These are phyloP conservation scores for Lantana camara DNA, from an alignment of 257 asterid species.

Conservation along the genomic window DNA sequence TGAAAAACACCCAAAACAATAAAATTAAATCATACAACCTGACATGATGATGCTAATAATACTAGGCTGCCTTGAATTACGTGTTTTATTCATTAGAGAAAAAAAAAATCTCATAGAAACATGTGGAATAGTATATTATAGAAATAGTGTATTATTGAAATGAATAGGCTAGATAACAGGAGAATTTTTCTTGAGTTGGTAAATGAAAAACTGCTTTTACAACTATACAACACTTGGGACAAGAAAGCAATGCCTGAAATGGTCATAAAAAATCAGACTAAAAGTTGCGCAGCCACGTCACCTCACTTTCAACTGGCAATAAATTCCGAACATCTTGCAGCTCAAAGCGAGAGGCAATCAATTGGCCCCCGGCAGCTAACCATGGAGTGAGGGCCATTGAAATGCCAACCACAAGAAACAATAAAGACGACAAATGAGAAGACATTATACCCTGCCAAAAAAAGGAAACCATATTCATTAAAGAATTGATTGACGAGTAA, in stretches of 20 bases:
- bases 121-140: not conserved
- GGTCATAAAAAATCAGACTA: not conserved
- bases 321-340: constrained; percentile 79
- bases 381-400: constrained; percentile 88
- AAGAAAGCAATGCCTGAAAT: not conserved
- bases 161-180: not conserved
- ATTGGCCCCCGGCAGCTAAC: constrained; percentile 87
- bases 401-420: constrained; percentile 81
- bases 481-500: not conserved
- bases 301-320: constrained; percentile 87
- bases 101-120: too few relatives aligned
- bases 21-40: not conserved
- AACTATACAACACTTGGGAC: not conserved
- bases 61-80: not conserved
- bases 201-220: not conserved
- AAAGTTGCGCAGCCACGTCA: constrained; percentile 29
- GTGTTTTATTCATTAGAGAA: too few relatives aligned
- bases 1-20: constrained; percentile 25
- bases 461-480: constrained; percentile 1
- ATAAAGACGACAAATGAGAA: constrained; percentile 63
- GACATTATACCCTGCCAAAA: constrained; percentile 75
- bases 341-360: constrained; percentile 82
- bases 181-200: not conserved
- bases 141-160: not conserved
- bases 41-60: not conserved